Evolutionary conservation across 257 asterid genomes (phyloP), one percentile per base, ranked within the genome.

Genomic region (Cynanchum wilfordii): DNA sequence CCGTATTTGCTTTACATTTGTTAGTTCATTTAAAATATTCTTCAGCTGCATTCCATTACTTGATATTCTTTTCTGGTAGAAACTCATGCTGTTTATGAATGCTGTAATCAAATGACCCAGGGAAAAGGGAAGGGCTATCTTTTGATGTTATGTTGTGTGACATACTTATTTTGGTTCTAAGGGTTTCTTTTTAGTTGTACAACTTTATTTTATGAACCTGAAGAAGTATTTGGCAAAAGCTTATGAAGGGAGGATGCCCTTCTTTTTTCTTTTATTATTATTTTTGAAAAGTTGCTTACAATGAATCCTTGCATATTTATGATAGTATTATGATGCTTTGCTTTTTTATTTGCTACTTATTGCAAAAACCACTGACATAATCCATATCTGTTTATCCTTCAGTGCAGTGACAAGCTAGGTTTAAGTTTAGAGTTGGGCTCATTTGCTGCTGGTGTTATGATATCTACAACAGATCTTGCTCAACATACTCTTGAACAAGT

Each of bases 371-470:
- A 29, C 51, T 70, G n/a, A 70, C 33, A 33, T 70, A 3, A 36
- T 76, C 66, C 66, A 71, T 58, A 71, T 62, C n/a, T 78, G 65
- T 79, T 72, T 84, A 38, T 73, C 81, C 38, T 94, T 76, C 99
- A 95, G 98, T 86, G 94, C 87, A 92, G 97, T 74, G 98, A 95
- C 86, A 95, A 92, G 89, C 92, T 95, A n/a, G 99, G 97, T 75
- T 94, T 92, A 74, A 95, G 99, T 85, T 82, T 95, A 74, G 99
- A 95, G 80, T 81, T 95, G 96, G 99, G 99, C 67, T 95, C 99
- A 38, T 92, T 95, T 90, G 98, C 96, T 76, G 99, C 99, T 74
- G 98, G 99, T 73, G 98, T 92, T 73, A 95, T 95, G 99, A 95
- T 95, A 86, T 85, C 99, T 19, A 92, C 99, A 13, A 95, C 99